Evolutionary conservation across 2,329 filamentous ascomycete genomes (phyloP).

Genomic region (Pestalotiopsis sp.): DNA sequence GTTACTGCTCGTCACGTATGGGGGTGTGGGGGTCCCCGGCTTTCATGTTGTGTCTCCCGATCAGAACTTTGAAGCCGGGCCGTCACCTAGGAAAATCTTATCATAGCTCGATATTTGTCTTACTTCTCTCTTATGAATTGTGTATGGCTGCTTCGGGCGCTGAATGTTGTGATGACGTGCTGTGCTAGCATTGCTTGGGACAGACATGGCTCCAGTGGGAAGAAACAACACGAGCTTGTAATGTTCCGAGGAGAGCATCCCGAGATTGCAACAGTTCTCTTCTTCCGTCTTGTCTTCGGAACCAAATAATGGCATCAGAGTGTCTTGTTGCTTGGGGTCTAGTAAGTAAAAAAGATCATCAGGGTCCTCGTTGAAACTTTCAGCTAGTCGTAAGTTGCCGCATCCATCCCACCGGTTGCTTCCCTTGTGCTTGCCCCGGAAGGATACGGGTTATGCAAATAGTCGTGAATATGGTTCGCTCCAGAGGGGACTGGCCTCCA

Average conservation of each 20-base stretch:
- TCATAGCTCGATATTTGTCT: too few species aligned
- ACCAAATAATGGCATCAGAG: neutral
- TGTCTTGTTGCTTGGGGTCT: neutral
- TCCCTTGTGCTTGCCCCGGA: neutral
- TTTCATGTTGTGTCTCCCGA: too few species aligned
- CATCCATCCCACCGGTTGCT: neutral
- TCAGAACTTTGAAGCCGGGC: too few species aligned
- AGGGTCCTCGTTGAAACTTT: constrained; percentile 5
- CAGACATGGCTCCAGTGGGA: neutral
- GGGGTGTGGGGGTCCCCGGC: too few species aligned
- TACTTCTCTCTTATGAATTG: too few species aligned
- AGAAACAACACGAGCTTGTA: neutral
- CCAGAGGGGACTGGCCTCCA: neutral
- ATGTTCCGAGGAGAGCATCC: neutral
- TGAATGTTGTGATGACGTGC: neutral
- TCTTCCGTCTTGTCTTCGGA: neutral
- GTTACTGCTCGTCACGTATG: too few species aligned
- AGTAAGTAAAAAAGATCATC: neutral
- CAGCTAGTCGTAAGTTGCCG: constrained; percentile 3
- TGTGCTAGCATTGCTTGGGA: neutral
- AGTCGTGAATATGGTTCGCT: neutral
- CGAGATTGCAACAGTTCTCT: neutral
- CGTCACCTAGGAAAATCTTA: too few species aligned
- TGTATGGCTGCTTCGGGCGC: neutral
- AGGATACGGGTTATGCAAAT: neutral